Evolutionary conservation across 2,329 filamentous ascomycete species (phyloP), one percentile per base, ranked within the genome.

Genomic region (Alternaria brassicae): DNA sequence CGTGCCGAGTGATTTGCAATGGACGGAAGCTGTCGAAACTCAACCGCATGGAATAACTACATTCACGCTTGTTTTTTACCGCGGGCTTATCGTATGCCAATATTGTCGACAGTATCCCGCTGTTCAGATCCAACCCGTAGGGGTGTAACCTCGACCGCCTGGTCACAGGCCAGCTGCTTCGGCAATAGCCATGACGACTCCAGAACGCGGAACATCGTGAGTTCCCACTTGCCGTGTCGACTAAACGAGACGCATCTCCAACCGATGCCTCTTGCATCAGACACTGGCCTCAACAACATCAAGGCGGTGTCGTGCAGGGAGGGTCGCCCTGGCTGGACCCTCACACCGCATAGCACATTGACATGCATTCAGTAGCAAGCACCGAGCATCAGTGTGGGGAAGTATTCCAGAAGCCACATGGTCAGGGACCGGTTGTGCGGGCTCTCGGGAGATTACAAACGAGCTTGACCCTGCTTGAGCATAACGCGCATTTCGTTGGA

Each of bases 151-250:
- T 58, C 55, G 52, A 53, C 51, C 54, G 62, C 56, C 58, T 63
- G 60, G 58, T 58, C 54, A 49, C 58, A 59, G 59, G 59, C 53
- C 61, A 65, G 34, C 56, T 59, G 63, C 60, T 58, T 53, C 62
- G 58, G 63, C 57, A 58, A 48, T 52, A 58, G 50, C 68, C 61
- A 70, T 54, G 51, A 67, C 68, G 68, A 71, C 69, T 72, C 71
- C 68, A 75, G 70, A 68, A 65, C 70, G 56, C 56, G 73, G 70
- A 64, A 67, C 67, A 66, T 66, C 66, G 65, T 53, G 34, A 32
- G 61, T 62, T 65, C 68, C 72, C 72, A 73, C 74, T 71, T 74
- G 53, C 71, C 69, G 72, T 73, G 65, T 71, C 65, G 59, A 61
- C 61, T 66, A 69, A 62, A 68, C 70, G 62, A 70, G 67, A 68